Evolutionary conservation across 2,329 filamentous ascomycete species (phyloP).

Genomic region (Calonectria hongkongensis): DNA sequence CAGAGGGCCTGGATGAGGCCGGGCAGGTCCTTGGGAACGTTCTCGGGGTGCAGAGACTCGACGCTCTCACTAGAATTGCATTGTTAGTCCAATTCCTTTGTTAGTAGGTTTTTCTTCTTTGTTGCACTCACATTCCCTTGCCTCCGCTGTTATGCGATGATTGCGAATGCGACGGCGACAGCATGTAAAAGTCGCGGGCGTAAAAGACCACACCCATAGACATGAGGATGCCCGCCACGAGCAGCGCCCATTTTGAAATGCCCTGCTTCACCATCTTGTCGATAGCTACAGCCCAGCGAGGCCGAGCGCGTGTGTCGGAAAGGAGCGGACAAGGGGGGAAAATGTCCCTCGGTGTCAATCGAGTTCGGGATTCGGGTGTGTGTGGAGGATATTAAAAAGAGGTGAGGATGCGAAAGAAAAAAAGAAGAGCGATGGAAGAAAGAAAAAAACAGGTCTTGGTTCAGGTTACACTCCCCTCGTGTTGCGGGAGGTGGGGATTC

Average conservation of each 20-base stretch:
- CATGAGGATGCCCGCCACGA: slow-evolving; percentile 21
- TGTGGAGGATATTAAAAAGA: background rate
- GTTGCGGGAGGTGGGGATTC: slow-evolving; percentile 6
- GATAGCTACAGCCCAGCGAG: background rate
- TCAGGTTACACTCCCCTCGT: background rate
- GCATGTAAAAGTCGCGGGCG: slow-evolving; percentile 33
- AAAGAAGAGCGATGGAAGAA: background rate
- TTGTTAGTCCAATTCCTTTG: too few relatives aligned
- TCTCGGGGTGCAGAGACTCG: slow-evolving; percentile 4
- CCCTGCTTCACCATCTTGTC: slow-evolving; percentile 25
- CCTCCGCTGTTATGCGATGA: background rate
- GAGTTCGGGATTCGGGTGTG: background rate
- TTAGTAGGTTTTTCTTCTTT: background rate
- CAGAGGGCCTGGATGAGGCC: slow-evolving; percentile 28
- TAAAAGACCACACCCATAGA: slow-evolving; percentile 35
- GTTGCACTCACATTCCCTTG: background rate
- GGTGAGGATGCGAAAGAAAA: background rate
- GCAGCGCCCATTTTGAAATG: slow-evolving; percentile 28
- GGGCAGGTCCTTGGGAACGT: slow-evolving; percentile 33
- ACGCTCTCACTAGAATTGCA: slow-evolving; percentile 13
- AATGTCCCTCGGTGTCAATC: background rate
- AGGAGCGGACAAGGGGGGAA: slow-evolving; percentile 17
- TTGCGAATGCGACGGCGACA: background rate
- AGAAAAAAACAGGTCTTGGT: background rate
- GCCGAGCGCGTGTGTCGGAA: background rate